Evolutionary conservation across 257 asterid species (phyloP).

Genomic region (Fraxinus pennsylvanica): DNA sequence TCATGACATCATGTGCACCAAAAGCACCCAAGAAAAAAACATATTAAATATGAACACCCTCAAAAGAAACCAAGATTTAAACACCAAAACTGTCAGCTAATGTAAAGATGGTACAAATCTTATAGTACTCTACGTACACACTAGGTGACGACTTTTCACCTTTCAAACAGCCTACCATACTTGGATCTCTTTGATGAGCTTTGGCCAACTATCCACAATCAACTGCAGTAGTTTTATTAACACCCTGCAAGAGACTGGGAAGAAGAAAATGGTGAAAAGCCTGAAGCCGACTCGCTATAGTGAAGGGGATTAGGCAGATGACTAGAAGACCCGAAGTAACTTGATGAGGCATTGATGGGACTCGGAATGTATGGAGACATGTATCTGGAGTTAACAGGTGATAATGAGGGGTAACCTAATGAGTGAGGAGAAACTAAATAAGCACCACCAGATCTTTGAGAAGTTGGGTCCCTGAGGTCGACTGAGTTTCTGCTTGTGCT

Average conservation of each 20-base stretch:
- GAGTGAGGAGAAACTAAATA: constrained; percentile 64
- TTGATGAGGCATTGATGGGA: constrained; percentile 55
- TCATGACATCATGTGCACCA: too few species aligned
- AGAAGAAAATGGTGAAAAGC: constrained; percentile 78
- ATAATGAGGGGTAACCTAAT: constrained; percentile 63
- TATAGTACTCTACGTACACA: too few species aligned
- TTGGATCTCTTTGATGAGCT: not conserved
- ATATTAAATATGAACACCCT: too few species aligned
- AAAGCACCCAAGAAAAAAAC: too few species aligned
- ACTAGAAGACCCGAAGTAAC: constrained; percentile 65
- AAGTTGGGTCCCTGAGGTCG: constrained; percentile 62
- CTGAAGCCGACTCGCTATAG: constrained; percentile 58
- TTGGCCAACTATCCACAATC: not conserved
- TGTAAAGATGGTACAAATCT: too few species aligned
- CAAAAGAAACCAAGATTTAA: too few species aligned
- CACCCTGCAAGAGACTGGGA: constrained; percentile 84
- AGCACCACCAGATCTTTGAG: constrained; percentile 61
- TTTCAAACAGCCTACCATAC: too few species aligned
- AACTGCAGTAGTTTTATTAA: constrained; percentile 23
- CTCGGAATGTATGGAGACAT: constrained; percentile 66
- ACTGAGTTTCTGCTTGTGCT: constrained; percentile 52
- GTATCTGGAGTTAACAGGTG: constrained; percentile 66
- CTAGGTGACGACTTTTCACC: too few species aligned
- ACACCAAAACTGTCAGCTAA: too few species aligned
- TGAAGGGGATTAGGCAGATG: constrained; percentile 52